A percentile compares a stretch with the other conserved stretches of the same genome.
These are phyloP conservation scores for Cyclocybe cylindracea DNA, from an alignment of 768 basidiomycete species.

Conservation along the genomic window DNA sequence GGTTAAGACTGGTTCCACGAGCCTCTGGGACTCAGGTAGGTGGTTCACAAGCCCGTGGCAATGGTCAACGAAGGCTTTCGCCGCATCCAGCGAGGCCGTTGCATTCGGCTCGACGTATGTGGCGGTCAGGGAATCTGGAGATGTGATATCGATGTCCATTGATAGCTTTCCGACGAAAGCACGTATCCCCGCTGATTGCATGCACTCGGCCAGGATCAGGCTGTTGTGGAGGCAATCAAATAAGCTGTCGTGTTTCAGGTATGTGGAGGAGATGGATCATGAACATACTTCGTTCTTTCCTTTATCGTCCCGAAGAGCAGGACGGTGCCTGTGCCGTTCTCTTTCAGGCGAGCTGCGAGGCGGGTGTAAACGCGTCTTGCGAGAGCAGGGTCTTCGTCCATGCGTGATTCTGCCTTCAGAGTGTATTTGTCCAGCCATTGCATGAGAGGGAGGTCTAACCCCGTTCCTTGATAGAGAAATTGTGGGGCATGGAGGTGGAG, in stretches of 20 bases:
- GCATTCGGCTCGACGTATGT: conserved; percentile 70
- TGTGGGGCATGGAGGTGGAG: conserved; percentile 89
- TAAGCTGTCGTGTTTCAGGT: too few species aligned
- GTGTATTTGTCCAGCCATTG: conserved; percentile 84
- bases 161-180: conserved; percentile 90
- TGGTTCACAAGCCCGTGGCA: conserved; percentile 43
- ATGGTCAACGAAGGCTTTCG: conserved; percentile 54
- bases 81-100: conserved; percentile 48
- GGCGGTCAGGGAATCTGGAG: conserved; percentile 51
- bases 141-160: conserved; percentile 65
- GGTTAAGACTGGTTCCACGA: conserved; percentile 82
- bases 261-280: not conserved
- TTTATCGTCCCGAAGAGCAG: conserved; percentile 85
- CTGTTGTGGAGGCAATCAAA: conserved; percentile 34
- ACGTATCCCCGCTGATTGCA: conserved; percentile 72
- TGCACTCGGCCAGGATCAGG: conserved; percentile 73
- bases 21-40: conserved; percentile 44
- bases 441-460: conserved; percentile 82
- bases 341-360: conserved; percentile 65
- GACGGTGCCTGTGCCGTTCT: conserved; percentile 77
- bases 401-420: conserved; percentile 75
- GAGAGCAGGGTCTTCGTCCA: conserved; percentile 62
- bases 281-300: conserved; percentile 71
- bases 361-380: conserved; percentile 68
- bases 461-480: conserved; percentile 85